A percentile compares a stretch with the other conserved stretches of the same genome.
Conservation (phyloP, 2,329 filamentous ascomycete species). For the Dothistroma pini region DNA sequence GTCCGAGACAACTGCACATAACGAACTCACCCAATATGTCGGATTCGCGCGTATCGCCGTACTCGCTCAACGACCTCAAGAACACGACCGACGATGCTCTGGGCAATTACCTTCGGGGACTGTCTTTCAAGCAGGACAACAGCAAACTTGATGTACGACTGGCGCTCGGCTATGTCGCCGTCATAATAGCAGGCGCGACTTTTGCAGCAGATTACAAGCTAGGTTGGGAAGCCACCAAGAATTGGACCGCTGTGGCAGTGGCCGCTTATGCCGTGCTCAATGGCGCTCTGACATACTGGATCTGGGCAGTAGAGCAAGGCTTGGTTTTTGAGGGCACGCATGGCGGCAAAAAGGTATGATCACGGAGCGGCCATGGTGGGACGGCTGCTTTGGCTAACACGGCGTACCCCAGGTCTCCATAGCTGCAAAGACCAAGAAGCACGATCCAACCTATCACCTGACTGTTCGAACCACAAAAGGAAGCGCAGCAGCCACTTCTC, state of each 20-base stretch:
- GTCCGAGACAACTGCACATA: neutral
- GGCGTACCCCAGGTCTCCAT: slow-evolving; percentile 62
- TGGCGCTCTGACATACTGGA: slow-evolving; percentile 74
- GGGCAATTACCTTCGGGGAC: slow-evolving; percentile 84
- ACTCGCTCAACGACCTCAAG: slow-evolving; percentile 70
- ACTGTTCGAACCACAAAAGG: slow-evolving; percentile 49
- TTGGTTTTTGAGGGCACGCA: slow-evolving; percentile 74
- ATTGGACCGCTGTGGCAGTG: slow-evolving; percentile 76
- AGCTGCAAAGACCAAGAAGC: slow-evolving; percentile 69
- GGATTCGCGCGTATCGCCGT: slow-evolving; percentile 35
- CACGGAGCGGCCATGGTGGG: neutral
- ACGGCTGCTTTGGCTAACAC: neutral
- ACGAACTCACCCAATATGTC: slow-evolving; percentile 24
- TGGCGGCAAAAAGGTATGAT: slow-evolving; percentile 61
- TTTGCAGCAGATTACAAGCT: slow-evolving; percentile 91
- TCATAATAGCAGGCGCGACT: slow-evolving; percentile 73
- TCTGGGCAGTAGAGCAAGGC: slow-evolving; percentile 76
- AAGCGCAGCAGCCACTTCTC: slow-evolving; percentile 23
- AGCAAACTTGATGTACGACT: slow-evolving; percentile 77
- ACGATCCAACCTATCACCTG: slow-evolving; percentile 76
- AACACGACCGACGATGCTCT: slow-evolving; percentile 95
- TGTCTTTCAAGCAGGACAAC: slow-evolving; percentile 81
- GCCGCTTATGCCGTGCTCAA: slow-evolving; percentile 76
- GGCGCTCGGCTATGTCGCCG: slow-evolving; percentile 75
- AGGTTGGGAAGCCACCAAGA: slow-evolving; percentile 82